Evolutionary conservation across 2,329 filamentous ascomycete genomes (phyloP), one percentile per base, ranked within the genome.

Genomic region (Alternaria longipes): DNA sequence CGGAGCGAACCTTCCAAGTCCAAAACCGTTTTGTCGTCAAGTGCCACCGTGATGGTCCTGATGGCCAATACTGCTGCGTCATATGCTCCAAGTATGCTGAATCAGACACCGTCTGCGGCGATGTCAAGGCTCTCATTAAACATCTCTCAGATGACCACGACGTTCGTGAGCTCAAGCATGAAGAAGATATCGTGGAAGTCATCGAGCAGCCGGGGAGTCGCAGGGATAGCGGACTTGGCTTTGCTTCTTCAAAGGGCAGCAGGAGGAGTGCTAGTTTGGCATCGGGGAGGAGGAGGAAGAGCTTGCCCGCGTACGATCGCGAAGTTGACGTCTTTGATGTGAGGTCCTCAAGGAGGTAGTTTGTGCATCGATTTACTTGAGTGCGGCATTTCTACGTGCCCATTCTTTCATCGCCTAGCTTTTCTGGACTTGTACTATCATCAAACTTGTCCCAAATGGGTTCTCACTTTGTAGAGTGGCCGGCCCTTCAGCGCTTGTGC

Each of bases 21-120:
- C 66, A 69, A 5, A 78, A 76, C 52, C 75, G 76, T n/a, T 78
- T 78, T 34, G 73, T 77, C 1, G 75, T 78, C 16, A 78, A 78
- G 44, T 76, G 76, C 38, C 76, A 78, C 52, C 72, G 75, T 4
- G 66, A 68, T 12, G 68, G 72, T 11, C 68, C 68, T 3, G 74
- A 78, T 47, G 74, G 70, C 11, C 75, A 75, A 22, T 78, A 78
- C 57, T 67, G 70, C 3, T 78, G 76, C 36, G 72, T 78, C 8
- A 63, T 78, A 1, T 78, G 76, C 54, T 70, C 71, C n/a, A 62
- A 63, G 40, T 62, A 67, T 32, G 61, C 53, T 0, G 63, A 63
- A 20, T 64, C 68, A 4, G 70, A 77, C n/a, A 76, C 76, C 0
- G 67, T 78, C 0, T 78, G 76, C 52, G 75, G 76, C 8, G 76